Base-by-base conservation (phyloP, 768 basidiomycete species). In the Butyriboletus loyo region DNA sequence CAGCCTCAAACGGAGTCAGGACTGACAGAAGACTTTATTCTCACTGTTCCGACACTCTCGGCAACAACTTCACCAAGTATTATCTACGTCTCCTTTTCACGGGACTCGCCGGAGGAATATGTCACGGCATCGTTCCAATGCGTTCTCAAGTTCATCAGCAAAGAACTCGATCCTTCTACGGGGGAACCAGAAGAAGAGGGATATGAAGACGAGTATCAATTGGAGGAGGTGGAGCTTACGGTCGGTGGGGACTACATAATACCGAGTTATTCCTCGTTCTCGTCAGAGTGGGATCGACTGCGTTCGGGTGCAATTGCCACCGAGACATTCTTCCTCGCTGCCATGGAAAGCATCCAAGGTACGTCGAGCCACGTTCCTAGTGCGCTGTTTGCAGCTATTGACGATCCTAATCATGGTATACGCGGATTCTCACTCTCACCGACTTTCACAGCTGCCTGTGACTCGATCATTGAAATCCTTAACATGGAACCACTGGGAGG, bases 151-250 rank as follows among this genome's bases (percentile, higher is more conserved):
- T 99, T 97, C 66, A 76, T 95, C 61, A 95, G 91, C 75, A 99
- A 98, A 72, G 97, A 99, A 67, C 82, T 98, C 17, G 97, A 99
- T 70, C 97, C 97, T 13, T 81, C 88, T 40, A 95, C 90, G 14
- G 95, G 95, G 22, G 86, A 91, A 64, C 97, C 97, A 9, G 97
- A 99, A 72, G 92, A 90, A 58, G 95, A 97, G 49, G 97, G 97
- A n/a, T 99, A 98, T 70, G 91, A 94, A 66, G 97, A 98, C 74
- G 96, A 98, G 72, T 99, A 99, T 72, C 91, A 92, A 70, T 75
- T 98, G 38, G 97, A 99, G 70, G 97, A 98, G 55, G 83, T 97
- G 51, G 97, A 98, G 68, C 77, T 99, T 48, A 86, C 87, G 53
- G 95, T 92, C 11, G 89, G 87, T 28, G 86, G 87, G 2, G 96